Conservation (phyloP, 1,284 basidiomycete genomes). For the Ustilago crameri region DNA sequence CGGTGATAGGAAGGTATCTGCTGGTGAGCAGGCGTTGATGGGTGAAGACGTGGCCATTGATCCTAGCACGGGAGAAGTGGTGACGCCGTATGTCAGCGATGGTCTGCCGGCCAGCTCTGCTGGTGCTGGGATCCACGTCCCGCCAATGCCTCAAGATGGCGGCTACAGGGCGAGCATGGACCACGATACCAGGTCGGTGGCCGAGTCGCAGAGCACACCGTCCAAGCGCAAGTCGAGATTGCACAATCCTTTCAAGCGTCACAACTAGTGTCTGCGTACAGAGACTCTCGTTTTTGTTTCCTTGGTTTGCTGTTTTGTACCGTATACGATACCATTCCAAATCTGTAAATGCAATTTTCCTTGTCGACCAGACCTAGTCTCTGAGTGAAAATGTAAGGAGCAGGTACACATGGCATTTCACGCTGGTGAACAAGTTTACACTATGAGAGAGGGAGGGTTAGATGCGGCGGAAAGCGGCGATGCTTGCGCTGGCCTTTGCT, state of each 20-base stretch:
- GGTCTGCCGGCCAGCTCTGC: conserved; percentile 24
- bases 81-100: conserved; percentile 17
- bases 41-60: conserved; percentile 23
- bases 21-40: conserved; percentile 14
- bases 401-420: no score
- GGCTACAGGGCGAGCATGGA: conserved; percentile 17
- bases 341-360: no score
- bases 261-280: conserved; percentile 27
- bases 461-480: conserved; percentile 45
- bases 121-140: conserved; percentile 28
- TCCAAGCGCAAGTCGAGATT: conserved; percentile 48
- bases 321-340: no score
- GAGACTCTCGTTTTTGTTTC: no score
- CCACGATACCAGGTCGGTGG: conserved; percentile 31
- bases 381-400: no score
- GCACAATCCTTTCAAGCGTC: conserved; percentile 60
- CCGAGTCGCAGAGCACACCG: conserved; percentile 43
- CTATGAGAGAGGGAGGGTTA: background rate
- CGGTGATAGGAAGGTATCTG: conserved; percentile 23
- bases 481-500: conserved; percentile 29
- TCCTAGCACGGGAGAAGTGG: conserved; percentile 31
- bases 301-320: background rate
- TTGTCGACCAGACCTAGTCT: no score
- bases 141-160: conserved; percentile 31
- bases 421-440: no score